Conservation (phyloP, 225 moss, liverwort and hornwort species). For the Neckera pumila region DNA sequence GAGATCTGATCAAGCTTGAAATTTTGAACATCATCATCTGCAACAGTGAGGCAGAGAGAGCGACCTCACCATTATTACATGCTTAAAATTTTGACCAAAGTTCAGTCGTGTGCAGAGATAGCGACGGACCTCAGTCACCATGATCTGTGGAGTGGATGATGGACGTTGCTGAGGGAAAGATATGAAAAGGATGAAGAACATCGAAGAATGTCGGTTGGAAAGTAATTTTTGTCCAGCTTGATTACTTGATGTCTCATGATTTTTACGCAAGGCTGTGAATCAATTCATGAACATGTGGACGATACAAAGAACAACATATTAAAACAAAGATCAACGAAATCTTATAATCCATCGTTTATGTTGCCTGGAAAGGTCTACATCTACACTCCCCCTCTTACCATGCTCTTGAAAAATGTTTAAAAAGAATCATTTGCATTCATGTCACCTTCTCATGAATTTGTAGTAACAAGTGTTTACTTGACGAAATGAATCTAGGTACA, state of each 20-base stretch:
- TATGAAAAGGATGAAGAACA: no score
- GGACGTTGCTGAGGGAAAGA: neutral
- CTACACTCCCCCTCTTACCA: neutral
- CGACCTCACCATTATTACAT: no score
- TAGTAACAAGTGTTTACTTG: neutral
- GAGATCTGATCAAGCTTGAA: neutral
- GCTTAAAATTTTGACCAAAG: neutral
- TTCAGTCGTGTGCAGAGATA: no score
- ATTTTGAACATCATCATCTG: neutral
- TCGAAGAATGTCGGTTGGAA: no score
- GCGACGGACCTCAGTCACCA: neutral
- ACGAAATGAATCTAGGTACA: neutral
- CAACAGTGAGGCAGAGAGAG: no score
- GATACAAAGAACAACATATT: neutral
- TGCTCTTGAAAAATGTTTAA: neutral
- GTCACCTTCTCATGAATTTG: no score
- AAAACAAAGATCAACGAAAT: neutral
- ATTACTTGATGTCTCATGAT: neutral
- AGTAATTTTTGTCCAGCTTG: neutral
- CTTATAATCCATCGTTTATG: neutral
- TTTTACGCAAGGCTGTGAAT: neutral
- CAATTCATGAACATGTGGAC: neutral
- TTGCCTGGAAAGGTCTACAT: neutral
- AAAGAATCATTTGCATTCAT: neutral
- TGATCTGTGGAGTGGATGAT: no score